Percentiles rank a stretch among this genome's conserved stretches.
These are phyloP conservation scores for Volvox carteri DNA, from an alignment of 163 green algal genomes.

Conservation along the genomic window DNA sequence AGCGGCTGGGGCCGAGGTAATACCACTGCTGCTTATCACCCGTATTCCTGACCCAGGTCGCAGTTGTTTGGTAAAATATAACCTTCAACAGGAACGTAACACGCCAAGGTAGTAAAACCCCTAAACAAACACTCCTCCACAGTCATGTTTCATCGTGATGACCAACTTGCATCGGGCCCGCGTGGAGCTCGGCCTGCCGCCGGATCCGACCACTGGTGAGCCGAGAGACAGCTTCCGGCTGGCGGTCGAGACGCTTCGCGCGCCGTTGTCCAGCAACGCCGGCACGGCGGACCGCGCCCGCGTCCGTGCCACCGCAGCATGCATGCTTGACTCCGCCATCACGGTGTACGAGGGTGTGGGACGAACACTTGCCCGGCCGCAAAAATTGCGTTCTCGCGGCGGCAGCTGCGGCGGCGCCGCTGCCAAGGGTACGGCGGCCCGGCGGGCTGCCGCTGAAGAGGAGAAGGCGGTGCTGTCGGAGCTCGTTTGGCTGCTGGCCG, in stretches of 20 bases:
- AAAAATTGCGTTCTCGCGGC: too few relatives aligned
- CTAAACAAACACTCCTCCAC: too few relatives aligned
- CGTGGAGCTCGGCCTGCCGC: not conserved
- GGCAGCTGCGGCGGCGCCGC: not conserved
- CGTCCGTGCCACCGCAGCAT: conserved; percentile 20
- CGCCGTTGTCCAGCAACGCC: not conserved
- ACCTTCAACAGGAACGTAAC: too few relatives aligned
- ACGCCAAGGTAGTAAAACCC: too few relatives aligned
- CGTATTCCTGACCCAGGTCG: too few relatives aligned
- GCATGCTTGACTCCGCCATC: conserved; percentile 41
- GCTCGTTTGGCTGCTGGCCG: conserved; percentile 9
- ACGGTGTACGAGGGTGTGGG: conserved; percentile 42
- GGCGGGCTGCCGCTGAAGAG: not conserved
- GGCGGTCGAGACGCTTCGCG: conserved; percentile 5
- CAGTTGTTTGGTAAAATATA: too few relatives aligned
- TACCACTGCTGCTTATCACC: too few relatives aligned
- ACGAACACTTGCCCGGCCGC: not conserved
- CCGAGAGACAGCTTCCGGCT: not conserved
- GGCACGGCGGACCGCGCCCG: not conserved
- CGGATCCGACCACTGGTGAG: not conserved
- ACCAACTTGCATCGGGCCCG: conserved; percentile 33
- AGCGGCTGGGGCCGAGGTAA: too few relatives aligned
- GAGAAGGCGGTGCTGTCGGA: not conserved
- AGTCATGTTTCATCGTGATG: conserved; percentile 39
- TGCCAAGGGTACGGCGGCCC: not conserved